Evolutionary conservation across 148 eudicot species (phyloP).

Genomic region (Silene latifolia): DNA sequence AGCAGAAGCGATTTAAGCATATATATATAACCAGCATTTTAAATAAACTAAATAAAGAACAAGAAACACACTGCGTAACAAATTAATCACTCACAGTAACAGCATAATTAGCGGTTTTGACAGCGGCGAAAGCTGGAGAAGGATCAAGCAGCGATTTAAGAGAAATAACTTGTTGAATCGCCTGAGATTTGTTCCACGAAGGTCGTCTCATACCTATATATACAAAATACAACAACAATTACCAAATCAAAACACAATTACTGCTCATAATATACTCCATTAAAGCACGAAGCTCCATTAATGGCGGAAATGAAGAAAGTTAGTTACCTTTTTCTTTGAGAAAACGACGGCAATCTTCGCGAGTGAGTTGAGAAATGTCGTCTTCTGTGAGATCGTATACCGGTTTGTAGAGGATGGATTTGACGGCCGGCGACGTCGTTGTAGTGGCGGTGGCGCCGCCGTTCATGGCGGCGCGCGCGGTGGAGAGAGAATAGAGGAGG

Average conservation of each 20-base stretch:
- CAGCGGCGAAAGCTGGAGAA: constrained; percentile 31
- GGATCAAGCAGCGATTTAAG: constrained; percentile 79
- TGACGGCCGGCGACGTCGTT: constrained; percentile 25
- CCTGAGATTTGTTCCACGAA: constrained; percentile 99
- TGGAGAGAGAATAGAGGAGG: no score
- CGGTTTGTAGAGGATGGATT: constrained; percentile 66
- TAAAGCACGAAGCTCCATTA: neutral
- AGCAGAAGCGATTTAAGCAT: constrained; percentile 16
- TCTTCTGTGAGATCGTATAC: constrained; percentile 79
- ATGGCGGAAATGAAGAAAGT: neutral
- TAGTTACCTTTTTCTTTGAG: constrained; percentile 83
- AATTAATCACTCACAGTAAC: constrained; percentile 2
- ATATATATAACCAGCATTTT: no score
- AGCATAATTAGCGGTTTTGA: constrained; percentile 4
- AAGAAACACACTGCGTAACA: no score
- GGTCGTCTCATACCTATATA: constrained; percentile 85
- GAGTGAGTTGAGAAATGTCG: constrained; percentile 97
- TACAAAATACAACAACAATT: neutral
- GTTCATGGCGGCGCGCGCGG: constrained; percentile 27
- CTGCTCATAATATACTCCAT: no score
- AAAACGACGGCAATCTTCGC: constrained; percentile 96
- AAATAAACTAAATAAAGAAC: no score
- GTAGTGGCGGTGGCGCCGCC: constrained; percentile 20
- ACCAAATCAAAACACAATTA: no score
- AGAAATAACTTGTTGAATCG: constrained; percentile 91